phyloP scores from a whole-genome alignment of 805 yeast genomes.

The Nakazawaea laoshanensis region DNA sequence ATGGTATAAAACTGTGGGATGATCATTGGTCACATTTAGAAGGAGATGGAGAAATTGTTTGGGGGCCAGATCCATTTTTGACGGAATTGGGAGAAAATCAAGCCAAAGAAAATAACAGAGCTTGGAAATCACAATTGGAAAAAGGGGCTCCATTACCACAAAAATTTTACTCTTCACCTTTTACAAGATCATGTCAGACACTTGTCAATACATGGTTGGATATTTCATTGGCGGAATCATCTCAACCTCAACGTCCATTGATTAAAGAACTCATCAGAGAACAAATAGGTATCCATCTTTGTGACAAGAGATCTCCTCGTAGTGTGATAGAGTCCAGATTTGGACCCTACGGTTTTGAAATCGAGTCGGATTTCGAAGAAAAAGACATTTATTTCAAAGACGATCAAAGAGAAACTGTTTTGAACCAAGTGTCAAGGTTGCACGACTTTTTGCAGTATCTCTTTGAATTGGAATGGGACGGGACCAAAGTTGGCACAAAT shows the following conservation, averaged over 20 bases:
- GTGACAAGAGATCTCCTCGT: constrained; percentile 47
- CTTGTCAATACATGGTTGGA: constrained; percentile 42
- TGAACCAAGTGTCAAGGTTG: constrained; percentile 42
- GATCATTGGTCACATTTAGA: constrained; percentile 39
- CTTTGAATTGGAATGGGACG: constrained; percentile 19
- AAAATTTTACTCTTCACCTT: constrained; percentile 50
- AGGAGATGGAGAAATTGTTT: constrained; percentile 46
- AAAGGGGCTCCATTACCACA: constrained; percentile 50
- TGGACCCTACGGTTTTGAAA: constrained; percentile 30
- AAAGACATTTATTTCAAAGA: constrained; percentile 38
- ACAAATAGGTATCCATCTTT: constrained; percentile 49
- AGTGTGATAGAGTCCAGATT: constrained; percentile 29
- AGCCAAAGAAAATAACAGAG: constrained; percentile 38
- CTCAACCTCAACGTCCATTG: constrained; percentile 15
- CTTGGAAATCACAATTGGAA: constrained; percentile 33
- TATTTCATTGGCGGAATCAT: constrained; percentile 19
- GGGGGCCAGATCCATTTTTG: constrained; percentile 56
- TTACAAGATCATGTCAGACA: constrained; percentile 57
- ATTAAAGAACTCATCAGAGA: constrained; percentile 47
- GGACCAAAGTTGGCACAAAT: constrained; percentile 14
- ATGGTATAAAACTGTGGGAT: constrained; percentile 53
- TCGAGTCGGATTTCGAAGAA: constrained; percentile 37
- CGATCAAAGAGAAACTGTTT: constrained; percentile 37
- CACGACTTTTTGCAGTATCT: constrained; percentile 34
- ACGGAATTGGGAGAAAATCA: constrained; percentile 49